These are phyloP conservation scores for Geotrichum phurueaensis DNA, from an alignment of 1,139 yeast genomes.

Conservation along the genomic window DNA sequence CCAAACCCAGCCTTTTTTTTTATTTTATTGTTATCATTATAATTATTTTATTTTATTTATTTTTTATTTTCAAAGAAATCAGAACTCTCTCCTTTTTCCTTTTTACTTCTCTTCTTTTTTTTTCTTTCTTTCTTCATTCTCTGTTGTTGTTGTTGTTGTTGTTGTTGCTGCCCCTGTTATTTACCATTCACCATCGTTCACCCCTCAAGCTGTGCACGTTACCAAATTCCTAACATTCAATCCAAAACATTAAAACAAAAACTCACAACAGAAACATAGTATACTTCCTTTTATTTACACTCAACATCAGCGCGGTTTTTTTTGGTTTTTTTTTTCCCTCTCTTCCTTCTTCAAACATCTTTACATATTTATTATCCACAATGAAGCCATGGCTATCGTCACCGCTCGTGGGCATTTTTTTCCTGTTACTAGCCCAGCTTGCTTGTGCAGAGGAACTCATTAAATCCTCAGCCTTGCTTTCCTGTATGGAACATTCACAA, in stretches of 20 bases:
- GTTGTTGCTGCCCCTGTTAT: no score
- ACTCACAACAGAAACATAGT: no score
- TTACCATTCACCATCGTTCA: neutral
- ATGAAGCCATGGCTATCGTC: constrained; percentile 8
- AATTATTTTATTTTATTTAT: neutral
- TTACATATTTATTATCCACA: neutral
- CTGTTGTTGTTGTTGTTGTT: neutral
- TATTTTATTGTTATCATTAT: neutral
- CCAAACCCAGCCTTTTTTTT: no score
- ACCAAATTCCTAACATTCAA: no score
- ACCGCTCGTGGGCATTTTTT: neutral
- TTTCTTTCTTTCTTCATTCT: neutral
- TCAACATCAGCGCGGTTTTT: neutral
- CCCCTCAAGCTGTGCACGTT: neutral
- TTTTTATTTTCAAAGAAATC: neutral
- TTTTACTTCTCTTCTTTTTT: neutral
- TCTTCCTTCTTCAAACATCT: neutral
- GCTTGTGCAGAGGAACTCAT: constrained; percentile 36
- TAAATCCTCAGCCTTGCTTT: constrained; percentile 65
- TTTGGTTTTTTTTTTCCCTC: neutral
- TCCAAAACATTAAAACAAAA: no score
- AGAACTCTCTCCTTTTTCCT: neutral
- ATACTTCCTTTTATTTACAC: no score
- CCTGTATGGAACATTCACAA: constrained; percentile 88
- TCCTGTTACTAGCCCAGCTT: constrained; percentile 20